These are phyloP conservation scores for Fusarium sp. DNA, from an alignment of 2,329 filamentous ascomycete species.

Conservation along the genomic window DNA sequence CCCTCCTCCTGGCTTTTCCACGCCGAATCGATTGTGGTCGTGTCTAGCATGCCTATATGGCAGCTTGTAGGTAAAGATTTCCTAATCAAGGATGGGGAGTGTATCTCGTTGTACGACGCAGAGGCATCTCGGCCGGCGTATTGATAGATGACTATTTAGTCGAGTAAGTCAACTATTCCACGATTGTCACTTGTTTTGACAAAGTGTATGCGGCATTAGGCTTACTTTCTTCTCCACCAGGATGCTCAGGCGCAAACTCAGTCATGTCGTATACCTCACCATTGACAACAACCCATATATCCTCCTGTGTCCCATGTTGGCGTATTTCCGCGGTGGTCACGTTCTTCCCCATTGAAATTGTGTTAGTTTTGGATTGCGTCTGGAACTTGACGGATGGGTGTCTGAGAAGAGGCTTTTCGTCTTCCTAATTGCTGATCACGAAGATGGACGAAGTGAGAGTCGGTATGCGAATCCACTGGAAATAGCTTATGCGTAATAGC, in stretches of 20 bases:
- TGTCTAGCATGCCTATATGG: not conserved
- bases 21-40: not conserved
- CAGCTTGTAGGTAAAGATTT: not conserved
- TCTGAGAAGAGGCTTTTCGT: not conserved
- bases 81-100: not conserved
- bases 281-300: not conserved
- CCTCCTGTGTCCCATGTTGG: not conserved
- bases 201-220: not conserved
- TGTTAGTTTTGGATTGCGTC: not conserved
- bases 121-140: not conserved
- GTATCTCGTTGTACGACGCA: not conserved
- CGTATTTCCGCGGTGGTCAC: not conserved
- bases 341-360: not conserved
- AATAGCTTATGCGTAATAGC: not conserved
- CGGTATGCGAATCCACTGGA: not conserved
- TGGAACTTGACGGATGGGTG: not conserved
- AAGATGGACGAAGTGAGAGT: not conserved
- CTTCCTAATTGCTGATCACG: not conserved
- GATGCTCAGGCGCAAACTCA: not conserved
- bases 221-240: constrained; percentile 1
- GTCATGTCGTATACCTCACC: not conserved
- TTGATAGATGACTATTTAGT: not conserved
- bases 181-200: not conserved
- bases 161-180: not conserved
- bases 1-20: not conserved